These are phyloP conservation scores for Pythium plurisporium DNA, from an alignment of 352 stramenopile species.

Conservation along the genomic window DNA sequence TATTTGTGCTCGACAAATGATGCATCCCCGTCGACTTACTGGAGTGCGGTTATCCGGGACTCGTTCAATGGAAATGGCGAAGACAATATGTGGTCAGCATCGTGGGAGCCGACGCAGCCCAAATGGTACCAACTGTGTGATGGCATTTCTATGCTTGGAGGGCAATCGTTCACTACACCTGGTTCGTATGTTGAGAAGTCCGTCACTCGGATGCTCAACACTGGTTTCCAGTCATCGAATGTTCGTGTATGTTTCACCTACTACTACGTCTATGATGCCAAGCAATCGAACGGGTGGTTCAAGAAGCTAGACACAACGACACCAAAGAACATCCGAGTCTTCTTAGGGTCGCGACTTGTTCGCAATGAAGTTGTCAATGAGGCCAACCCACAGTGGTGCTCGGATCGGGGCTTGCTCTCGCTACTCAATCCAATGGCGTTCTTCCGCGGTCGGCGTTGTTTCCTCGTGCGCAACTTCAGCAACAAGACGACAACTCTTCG, in stretches of 20 bases:
- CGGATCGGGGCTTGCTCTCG: slow-evolving; percentile 22
- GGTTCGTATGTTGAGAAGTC: slow-evolving; percentile 43
- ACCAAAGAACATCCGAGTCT: slow-evolving; percentile 41
- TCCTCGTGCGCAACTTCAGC: slow-evolving; percentile 38
- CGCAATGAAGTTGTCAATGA: slow-evolving; percentile 37
- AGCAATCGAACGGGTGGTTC: slow-evolving; percentile 15
- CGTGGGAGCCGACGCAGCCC: slow-evolving; percentile 34
- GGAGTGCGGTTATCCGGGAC: slow-evolving; percentile 41
- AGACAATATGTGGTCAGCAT: slow-evolving; percentile 51
- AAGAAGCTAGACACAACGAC: slow-evolving; percentile 29
- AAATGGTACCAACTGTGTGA: slow-evolving; percentile 48
- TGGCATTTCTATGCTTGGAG: slow-evolving; percentile 46
- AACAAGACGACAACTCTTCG: slow-evolving; percentile 33
- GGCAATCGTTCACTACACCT: slow-evolving; percentile 25
- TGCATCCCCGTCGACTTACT: slow-evolving; percentile 38
- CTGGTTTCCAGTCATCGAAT: slow-evolving; percentile 30
- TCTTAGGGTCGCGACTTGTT: slow-evolving; percentile 37
- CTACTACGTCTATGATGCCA: slow-evolving; percentile 54
- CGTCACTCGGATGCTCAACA: slow-evolving; percentile 24
- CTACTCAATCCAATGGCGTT: slow-evolving; percentile 27
- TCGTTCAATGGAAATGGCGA: slow-evolving; percentile 56
- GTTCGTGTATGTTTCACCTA: slow-evolving; percentile 56
- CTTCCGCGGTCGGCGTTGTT: slow-evolving; percentile 30
- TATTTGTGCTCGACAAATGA: slow-evolving; percentile 68
- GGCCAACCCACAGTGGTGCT: slow-evolving; percentile 36